Percentiles rank a stretch among this genome's conserved stretches.
Conservation (phyloP, 2,329 filamentous ascomycete species). For the Xylaria sp. region DNA sequence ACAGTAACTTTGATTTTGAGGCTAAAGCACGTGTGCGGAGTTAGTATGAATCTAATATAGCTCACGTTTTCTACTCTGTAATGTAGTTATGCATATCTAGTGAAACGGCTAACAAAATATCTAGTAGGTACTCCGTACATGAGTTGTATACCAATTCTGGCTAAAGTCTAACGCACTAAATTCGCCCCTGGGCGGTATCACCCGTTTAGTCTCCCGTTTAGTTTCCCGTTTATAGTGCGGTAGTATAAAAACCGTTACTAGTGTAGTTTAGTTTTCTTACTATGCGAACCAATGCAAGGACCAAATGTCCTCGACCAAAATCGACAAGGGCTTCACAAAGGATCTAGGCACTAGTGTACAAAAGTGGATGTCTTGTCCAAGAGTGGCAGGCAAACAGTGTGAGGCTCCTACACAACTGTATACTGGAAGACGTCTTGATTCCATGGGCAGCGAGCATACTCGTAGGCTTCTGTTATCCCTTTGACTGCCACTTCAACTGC, state of each 20-base stretch:
- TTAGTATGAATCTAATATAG: neutral
- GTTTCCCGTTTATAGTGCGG: neutral
- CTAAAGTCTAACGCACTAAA: no score
- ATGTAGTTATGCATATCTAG: conserved; percentile 7
- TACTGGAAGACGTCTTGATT: neutral
- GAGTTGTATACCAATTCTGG: no score
- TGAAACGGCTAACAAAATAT: conserved; percentile 19
- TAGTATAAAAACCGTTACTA: neutral
- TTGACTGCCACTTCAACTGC: no score
- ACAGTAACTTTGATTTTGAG: neutral
- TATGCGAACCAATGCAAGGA: conserved; percentile 17
- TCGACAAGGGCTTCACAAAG: neutral
- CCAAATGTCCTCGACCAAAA: neutral
- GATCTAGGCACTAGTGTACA: neutral
- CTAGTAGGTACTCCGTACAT: no score
- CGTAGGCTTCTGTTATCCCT: neutral
- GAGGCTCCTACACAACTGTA: neutral
- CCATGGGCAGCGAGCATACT: no score
- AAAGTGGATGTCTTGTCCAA: neutral
- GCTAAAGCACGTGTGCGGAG: neutral
- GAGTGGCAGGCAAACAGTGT: neutral
- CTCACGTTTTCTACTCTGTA: neutral
- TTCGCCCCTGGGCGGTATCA: conserved; percentile 3
- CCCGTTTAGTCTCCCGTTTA: conserved; percentile 18
- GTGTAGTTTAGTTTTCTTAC: no score